Base-by-base conservation (phyloP, 371 early-diverging fungal species). In the Globomyces sp. region DNA sequence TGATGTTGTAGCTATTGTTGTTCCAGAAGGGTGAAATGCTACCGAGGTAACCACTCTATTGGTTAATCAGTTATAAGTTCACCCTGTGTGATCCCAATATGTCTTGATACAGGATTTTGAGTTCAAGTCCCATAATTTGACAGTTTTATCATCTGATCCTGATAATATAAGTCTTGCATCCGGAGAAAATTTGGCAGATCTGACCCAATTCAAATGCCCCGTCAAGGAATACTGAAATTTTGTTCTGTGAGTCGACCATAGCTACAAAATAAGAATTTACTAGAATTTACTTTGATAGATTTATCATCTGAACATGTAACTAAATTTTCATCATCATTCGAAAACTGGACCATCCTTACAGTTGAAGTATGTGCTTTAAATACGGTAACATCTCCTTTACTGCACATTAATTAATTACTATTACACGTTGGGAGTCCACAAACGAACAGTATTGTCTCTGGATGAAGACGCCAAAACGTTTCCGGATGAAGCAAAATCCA, bases 131-230 rank as follows among this genome's bases (percentile, higher is more conserved):
- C 85, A 84, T 2, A 83, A 67, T 53, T 75, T 78, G 37, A 84
- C 72, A 1, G 82, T 79, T 61, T 80, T 79, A 65, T 84, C 85
- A 64, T 83, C 85, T 48, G 76, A 72, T 49, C 85, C 85, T 4
- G 76, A 76, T 4, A 77, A 72, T 1, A 83, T 58, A 40, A 84
- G 48, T 13, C 71, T 59, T 8, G 72, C 55, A 64, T 80, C 82
- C 11, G 82, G 79, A 9, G 82, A 75, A 55, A 78, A 84, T n/a
- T 49, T 42, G 1, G 78, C 83, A 3, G 79, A 65, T 46, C 82
- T 69, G 4, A 84, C 83, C 85, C 83, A 84, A 67, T 83, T 84
- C 61, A 78, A 50, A 58, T 84, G 85, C 1, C 83, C 83, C 8
- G 78, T 58, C 10, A 83, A 70, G 0, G 84, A 76, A 68, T 66